Evolutionary conservation across 108 stramenopile genomes (phyloP).

Genomic region (Cyclotella sp.): DNA sequence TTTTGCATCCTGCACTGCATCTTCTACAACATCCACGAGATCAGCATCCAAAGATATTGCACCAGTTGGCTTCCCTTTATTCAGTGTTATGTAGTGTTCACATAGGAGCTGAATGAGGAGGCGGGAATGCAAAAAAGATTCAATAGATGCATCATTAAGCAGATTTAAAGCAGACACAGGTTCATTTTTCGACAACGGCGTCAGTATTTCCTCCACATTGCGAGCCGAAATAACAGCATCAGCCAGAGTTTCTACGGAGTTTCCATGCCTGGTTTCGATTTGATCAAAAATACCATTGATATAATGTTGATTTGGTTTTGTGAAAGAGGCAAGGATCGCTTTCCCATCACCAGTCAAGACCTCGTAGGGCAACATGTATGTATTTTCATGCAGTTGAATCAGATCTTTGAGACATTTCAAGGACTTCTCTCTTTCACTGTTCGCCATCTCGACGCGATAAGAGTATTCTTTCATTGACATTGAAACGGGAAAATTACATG

Average conservation of each 20-base stretch:
- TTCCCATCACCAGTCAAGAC: conserved; percentile 27
- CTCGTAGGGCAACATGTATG: conserved; percentile 30
- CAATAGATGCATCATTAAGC: conserved; percentile 22
- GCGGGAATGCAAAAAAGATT: conserved; percentile 58
- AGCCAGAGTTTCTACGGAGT: conserved; percentile 70
- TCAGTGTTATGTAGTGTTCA: conserved; percentile 65
- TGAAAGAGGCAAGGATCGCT: conserved; percentile 16
- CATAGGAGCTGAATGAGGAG: conserved; percentile 67
- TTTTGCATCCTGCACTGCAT: conserved; percentile 73
- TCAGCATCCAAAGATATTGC: conserved; percentile 54
- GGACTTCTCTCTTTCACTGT: conserved; percentile 13
- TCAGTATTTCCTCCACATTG: conserved; percentile 8
- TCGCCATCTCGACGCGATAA: conserved; percentile 3
- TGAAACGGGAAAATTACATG: conserved; percentile 25
- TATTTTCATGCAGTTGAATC: conserved; percentile 45
- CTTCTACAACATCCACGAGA: conserved; percentile 54
- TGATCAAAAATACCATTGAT: conserved; percentile 55
- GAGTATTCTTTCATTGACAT: conserved; percentile 20
- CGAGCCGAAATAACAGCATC: conserved; percentile 65
- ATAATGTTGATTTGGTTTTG: conserved; percentile 32
- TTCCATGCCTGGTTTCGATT: conserved; percentile 73
- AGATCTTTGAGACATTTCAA: conserved; percentile 35
- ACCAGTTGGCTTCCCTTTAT: conserved; percentile 55
- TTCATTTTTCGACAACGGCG: conserved; percentile 22
- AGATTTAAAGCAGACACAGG: background rate